A percentile compares a stretch with the other conserved stretches of the same genome.
phyloP scores from a whole-genome alignment of 2,329 filamentous ascomycete genomes.

The Mollisia scopiformis region DNA sequence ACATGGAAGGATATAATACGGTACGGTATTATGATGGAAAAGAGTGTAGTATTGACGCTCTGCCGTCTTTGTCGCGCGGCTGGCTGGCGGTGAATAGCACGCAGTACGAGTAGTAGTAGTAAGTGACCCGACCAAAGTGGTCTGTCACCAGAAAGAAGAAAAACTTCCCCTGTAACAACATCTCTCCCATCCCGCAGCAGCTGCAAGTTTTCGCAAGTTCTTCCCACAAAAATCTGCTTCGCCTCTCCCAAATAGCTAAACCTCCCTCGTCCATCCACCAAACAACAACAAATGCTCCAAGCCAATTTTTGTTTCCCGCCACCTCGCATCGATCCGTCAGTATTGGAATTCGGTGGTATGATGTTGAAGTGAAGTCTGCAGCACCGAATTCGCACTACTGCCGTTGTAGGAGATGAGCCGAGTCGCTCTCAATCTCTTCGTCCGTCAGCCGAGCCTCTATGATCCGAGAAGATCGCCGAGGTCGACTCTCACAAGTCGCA shows the following conservation, averaged over 20 bases:
- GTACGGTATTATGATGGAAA: background rate
- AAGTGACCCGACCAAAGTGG: background rate
- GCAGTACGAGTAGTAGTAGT: background rate
- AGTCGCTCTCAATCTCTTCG: background rate
- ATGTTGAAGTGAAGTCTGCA: constrained; percentile 1
- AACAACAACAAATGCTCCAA: background rate
- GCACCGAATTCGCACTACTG: background rate
- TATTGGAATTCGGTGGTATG: background rate
- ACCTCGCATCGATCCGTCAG: background rate
- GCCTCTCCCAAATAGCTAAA: background rate
- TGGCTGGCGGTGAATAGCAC: background rate
- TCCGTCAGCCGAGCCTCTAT: background rate
- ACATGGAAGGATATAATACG: background rate
- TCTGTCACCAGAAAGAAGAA: background rate
- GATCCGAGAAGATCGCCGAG: background rate
- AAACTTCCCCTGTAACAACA: too few relatives aligned
- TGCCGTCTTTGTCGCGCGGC: background rate
- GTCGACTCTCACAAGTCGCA: background rate
- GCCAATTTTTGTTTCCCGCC: background rate
- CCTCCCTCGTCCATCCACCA: background rate
- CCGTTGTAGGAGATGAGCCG: background rate
- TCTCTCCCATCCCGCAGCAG: background rate
- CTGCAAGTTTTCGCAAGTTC: background rate
- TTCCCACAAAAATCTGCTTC: background rate
- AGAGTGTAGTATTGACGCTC: background rate